Evolutionary conservation across 805 yeast species (phyloP).

Genomic region (Zygotorulaspora florentina): DNA sequence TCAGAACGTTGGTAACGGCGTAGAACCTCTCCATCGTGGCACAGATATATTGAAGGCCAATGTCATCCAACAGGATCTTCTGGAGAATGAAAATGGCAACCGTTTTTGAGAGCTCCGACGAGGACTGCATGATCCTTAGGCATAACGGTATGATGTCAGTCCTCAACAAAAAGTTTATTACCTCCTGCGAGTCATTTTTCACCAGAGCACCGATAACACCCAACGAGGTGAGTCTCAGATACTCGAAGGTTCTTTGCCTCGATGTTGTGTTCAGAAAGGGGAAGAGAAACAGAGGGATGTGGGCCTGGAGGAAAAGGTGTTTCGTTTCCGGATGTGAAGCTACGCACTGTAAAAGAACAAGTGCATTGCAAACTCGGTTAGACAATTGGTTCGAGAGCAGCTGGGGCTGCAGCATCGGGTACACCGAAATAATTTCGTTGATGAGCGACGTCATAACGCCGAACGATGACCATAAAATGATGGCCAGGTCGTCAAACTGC

Average conservation of each 20-base stretch:
- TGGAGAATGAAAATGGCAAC: conserved; percentile 96
- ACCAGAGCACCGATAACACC: conserved; percentile 98
- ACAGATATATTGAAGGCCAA: conserved; percentile 87
- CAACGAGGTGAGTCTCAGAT: conserved; percentile 82
- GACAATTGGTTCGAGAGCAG: conserved; percentile 79
- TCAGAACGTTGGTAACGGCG: conserved; percentile 86
- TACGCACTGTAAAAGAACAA: conserved; percentile 91
- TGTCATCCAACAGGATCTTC: conserved; percentile 85
- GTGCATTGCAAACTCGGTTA: conserved; percentile 91
- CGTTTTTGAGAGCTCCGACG: conserved; percentile 89
- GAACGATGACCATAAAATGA: conserved; percentile 91
- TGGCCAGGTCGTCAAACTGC: conserved; percentile 87
- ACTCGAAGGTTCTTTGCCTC: conserved; percentile 89
- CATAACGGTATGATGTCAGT: conserved; percentile 96
- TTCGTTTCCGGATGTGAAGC: conserved; percentile 94
- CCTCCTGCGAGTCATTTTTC: conserved; percentile 93
- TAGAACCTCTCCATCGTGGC: conserved; percentile 92
- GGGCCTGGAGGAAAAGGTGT: conserved; percentile 78
- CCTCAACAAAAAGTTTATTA: conserved; percentile 83
- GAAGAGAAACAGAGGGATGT: conserved; percentile 85
- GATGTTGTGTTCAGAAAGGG: conserved; percentile 92
- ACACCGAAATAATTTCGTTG: conserved; percentile 86
- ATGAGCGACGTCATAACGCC: conserved; percentile 92
- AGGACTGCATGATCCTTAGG: conserved; percentile 89
- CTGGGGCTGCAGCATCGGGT: conserved; percentile 86